Conservation (phyloP, 176 grass and related monocot genomes). For the Eleusine indica region DNA sequence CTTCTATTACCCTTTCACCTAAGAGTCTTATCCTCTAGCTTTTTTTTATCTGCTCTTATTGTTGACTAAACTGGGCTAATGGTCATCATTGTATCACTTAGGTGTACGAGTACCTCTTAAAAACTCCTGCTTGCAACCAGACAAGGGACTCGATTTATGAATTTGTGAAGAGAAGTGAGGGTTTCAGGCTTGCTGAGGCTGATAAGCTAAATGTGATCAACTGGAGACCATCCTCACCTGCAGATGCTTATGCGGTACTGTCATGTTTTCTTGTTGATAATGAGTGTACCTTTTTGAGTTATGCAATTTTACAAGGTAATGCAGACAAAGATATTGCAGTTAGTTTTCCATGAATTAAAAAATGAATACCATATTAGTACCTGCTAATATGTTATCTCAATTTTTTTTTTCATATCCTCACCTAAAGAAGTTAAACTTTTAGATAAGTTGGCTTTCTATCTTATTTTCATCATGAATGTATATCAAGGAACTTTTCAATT, state of each 20-base stretch:
- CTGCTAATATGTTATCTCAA: not conserved
- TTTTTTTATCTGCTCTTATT: constrained; percentile 9
- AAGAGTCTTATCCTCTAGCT: not conserved
- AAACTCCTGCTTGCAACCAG: constrained; percentile 66
- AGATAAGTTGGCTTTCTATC: not conserved
- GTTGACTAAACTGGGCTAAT: not conserved
- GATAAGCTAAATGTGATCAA: constrained; percentile 85
- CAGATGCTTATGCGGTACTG: constrained; percentile 54
- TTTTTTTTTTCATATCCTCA: constrained; percentile 10
- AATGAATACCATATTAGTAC: too few species aligned
- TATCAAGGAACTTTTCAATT: not conserved
- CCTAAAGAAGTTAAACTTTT: not conserved
- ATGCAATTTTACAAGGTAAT: not conserved
- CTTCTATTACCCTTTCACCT: constrained; percentile 24
- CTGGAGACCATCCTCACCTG: constrained; percentile 53
- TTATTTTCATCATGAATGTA: not conserved
- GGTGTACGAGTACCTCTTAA: constrained; percentile 75
- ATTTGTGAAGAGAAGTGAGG: constrained; percentile 59
- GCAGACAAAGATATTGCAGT: not conserved
- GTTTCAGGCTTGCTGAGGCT: constrained; percentile 65
- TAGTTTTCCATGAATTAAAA: too few species aligned
- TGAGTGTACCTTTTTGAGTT: not conserved
- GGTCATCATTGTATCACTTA: not conserved
- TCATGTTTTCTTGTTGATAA: constrained; percentile 21
- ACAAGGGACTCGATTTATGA: constrained; percentile 63